These are phyloP conservation scores for Penicillium lagena DNA, from an alignment of 495 filamentous ascomycete species.

Conservation along the genomic window DNA sequence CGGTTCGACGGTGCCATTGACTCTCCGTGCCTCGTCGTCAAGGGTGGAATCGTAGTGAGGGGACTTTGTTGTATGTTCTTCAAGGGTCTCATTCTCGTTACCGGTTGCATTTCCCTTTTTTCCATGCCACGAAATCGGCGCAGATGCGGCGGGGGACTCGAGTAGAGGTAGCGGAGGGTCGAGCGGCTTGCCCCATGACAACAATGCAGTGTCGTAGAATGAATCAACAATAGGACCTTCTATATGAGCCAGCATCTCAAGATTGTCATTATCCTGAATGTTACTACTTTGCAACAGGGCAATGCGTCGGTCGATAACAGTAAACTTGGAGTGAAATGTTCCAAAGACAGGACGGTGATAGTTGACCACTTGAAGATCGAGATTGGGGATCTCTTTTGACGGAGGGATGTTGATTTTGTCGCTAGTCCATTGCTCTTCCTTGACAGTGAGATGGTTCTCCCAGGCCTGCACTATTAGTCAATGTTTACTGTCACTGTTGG, in stretches of 20 bases:
- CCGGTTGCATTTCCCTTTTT: neutral
- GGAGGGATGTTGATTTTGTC: constrained; percentile 52
- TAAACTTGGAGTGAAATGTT: constrained; percentile 73
- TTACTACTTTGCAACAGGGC: constrained; percentile 70
- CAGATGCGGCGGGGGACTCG: constrained; percentile 39
- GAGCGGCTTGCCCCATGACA: constrained; percentile 62
- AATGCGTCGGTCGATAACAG: constrained; percentile 64
- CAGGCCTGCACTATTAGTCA: constrained; percentile 24
- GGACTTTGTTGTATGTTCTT: constrained; percentile 50
- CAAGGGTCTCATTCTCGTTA: constrained; percentile 17
- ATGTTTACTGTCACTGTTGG: neutral
- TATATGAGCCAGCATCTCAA: constrained; percentile 74
- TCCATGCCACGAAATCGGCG: constrained; percentile 19
- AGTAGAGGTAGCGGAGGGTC: constrained; percentile 56
- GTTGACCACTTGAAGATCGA: constrained; percentile 69
- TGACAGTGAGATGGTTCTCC: constrained; percentile 56
- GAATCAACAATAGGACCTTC: constrained; percentile 73
- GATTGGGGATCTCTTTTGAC: constrained; percentile 57
- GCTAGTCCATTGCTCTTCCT: constrained; percentile 49
- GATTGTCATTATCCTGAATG: constrained; percentile 70
- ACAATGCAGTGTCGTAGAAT: constrained; percentile 63
- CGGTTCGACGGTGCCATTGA: constrained; percentile 47
- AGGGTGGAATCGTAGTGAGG: constrained; percentile 59
- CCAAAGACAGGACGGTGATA: constrained; percentile 67
- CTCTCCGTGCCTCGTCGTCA: constrained; percentile 49